Conservation (phyloP, 768 basidiomycete species). For the Hysterangium stoloniferum region DNA sequence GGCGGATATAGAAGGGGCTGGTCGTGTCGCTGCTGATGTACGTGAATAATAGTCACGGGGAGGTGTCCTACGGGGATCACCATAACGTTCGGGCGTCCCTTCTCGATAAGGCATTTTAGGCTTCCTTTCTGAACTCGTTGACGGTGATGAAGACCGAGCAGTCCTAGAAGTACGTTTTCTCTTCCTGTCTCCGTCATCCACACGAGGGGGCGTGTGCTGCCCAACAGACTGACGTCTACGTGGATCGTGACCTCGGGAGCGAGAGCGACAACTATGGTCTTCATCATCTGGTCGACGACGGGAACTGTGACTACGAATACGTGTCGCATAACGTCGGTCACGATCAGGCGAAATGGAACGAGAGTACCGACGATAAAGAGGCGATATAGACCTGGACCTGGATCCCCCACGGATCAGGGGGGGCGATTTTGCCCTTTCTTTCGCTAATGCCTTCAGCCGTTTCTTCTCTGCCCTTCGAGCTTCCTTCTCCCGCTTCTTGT, state of each 20-base stretch:
- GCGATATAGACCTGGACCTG: constrained; percentile 22
- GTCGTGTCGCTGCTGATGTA: constrained; percentile 20
- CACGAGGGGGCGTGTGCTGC: neutral
- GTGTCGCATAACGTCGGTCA: constrained; percentile 16
- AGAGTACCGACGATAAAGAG: constrained; percentile 32
- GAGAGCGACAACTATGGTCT: neutral
- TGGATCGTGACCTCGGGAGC: too few species aligned
- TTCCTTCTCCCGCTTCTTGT: constrained; percentile 36
- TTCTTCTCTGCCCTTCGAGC: constrained; percentile 31
- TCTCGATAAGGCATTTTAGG: neutral
- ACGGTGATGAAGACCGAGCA: neutral
- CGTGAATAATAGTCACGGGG: constrained; percentile 41
- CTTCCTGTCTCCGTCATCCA: neutral
- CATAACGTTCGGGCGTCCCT: constrained; percentile 31
- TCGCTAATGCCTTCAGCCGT: constrained; percentile 22
- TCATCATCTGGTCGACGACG: neutral
- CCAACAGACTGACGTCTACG: too few species aligned
- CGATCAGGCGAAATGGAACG: constrained; percentile 34
- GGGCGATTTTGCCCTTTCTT: constrained; percentile 26
- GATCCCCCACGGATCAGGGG: constrained; percentile 19
- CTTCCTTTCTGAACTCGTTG: neutral
- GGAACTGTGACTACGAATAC: constrained; percentile 21
- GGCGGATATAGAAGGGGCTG: constrained; percentile 16
- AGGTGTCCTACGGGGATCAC: constrained; percentile 24
- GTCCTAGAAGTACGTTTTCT: neutral